Percentiles rank a stretch among this genome's conserved stretches.
These are phyloP conservation scores for Phytophthora rubi DNA, from an alignment of 352 stramenopile species.

Conservation along the genomic window DNA sequence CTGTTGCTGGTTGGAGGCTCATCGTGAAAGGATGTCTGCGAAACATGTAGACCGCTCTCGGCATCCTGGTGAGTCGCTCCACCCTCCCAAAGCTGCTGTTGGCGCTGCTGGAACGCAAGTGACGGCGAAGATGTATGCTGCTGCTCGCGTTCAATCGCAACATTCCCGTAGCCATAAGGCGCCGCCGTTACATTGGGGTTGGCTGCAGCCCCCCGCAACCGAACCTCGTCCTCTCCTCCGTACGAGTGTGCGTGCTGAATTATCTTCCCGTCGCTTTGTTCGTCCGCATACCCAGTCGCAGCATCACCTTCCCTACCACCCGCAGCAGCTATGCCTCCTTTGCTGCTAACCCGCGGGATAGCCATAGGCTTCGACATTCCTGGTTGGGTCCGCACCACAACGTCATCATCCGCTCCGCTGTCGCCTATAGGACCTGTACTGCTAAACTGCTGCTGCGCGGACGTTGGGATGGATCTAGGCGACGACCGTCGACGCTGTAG, in stretches of 20 bases:
- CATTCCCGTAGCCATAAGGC: slow-evolving; percentile 81
- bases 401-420: slow-evolving; percentile 12
- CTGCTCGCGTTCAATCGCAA: slow-evolving; percentile 59
- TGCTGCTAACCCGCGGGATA: slow-evolving; percentile 67
- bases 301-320: slow-evolving; percentile 14
- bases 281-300: slow-evolving; percentile 19
- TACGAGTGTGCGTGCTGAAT: slow-evolving; percentile 78
- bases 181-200: slow-evolving; percentile 76
- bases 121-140: slow-evolving; percentile 38
- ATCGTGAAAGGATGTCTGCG: slow-evolving; percentile 48
- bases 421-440: slow-evolving; percentile 20
- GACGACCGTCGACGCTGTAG: slow-evolving; percentile 48
- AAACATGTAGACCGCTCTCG: slow-evolving; percentile 34
- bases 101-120: slow-evolving; percentile 37
- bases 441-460: slow-evolving; percentile 32
- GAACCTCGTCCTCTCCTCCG: slow-evolving; percentile 54
- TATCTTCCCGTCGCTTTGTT: slow-evolving; percentile 35
- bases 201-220: slow-evolving; percentile 44
- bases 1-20: slow-evolving; percentile 38
- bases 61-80: slow-evolving; percentile 33
- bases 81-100: slow-evolving; percentile 46
- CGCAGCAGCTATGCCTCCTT: slow-evolving; percentile 38
- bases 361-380: slow-evolving; percentile 82
- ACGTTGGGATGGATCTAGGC: slow-evolving; percentile 40
- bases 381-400: slow-evolving; percentile 34